phyloP scores from a whole-genome alignment of 345 rosid species.

The Iberis pinnata region DNA sequence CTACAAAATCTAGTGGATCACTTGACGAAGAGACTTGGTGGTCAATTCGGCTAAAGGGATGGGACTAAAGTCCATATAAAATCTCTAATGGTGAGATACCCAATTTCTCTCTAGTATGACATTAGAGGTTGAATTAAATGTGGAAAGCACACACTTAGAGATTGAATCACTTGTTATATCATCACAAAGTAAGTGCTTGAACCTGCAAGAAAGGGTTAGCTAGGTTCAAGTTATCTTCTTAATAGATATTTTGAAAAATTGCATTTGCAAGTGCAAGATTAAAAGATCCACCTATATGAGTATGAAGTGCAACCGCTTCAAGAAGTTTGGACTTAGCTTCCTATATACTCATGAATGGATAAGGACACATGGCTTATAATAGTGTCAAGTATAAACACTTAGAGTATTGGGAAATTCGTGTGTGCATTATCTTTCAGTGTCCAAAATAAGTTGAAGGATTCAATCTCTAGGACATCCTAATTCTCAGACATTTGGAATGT shows the following conservation, averaged over 20 bases:
- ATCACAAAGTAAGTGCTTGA: neutral
- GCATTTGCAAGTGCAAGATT: neutral
- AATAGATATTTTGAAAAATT: neutral
- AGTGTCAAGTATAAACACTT: neutral
- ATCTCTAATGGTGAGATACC: neutral
- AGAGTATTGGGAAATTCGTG: neutral
- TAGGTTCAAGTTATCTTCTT: neutral
- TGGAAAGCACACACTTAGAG: neutral
- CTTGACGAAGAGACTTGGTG: neutral
- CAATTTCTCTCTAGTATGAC: constrained; percentile 2
- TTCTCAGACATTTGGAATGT: neutral
- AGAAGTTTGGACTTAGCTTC: neutral
- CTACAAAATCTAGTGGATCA: neutral
- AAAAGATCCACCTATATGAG: neutral
- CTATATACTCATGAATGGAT: neutral
- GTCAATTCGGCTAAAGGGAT: neutral
- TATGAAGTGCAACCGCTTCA: neutral
- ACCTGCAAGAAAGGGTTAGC: neutral
- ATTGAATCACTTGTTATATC: neutral
- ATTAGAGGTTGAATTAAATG: constrained; percentile 6
- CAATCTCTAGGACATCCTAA: neutral
- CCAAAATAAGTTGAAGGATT: neutral
- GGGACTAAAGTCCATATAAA: neutral
- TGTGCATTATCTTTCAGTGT: constrained; percentile 4
- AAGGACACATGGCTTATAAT: neutral